These are phyloP conservation scores for Ogataea nonfermentans DNA, from an alignment of 805 yeast species.

Conservation along the genomic window DNA sequence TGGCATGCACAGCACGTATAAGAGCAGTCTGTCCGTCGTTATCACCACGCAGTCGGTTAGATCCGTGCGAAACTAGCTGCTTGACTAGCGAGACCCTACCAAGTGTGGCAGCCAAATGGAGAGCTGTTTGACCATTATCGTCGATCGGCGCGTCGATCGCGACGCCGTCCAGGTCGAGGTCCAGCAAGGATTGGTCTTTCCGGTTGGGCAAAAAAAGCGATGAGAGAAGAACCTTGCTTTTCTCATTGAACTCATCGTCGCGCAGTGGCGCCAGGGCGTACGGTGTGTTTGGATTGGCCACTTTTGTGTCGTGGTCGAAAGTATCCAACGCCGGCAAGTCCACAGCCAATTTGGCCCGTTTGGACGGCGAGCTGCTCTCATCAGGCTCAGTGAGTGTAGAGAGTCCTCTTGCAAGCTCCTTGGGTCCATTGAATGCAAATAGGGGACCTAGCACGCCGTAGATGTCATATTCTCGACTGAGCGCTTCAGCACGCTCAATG, in stretches of 20 bases:
- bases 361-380: constrained; percentile 15
- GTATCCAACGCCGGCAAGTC: constrained; percentile 27
- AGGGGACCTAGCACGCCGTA: constrained; percentile 51
- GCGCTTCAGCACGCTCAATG: constrained; percentile 52
- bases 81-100: constrained; percentile 72
- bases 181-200: constrained; percentile 27
- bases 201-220: constrained; percentile 49
- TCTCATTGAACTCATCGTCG: constrained; percentile 28
- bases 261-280: constrained; percentile 48
- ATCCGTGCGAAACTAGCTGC: constrained; percentile 63
- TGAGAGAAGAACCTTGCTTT: constrained; percentile 41
- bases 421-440: constrained; percentile 48
- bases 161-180: constrained; percentile 38
- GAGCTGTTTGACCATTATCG: constrained; percentile 87
- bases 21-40: constrained; percentile 85
- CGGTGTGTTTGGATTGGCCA: constrained; percentile 45
- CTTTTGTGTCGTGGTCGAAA: constrained; percentile 38
- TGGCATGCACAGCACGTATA: constrained; percentile 78
- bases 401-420: constrained; percentile 32
- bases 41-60: constrained; percentile 71
- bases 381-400: constrained; percentile 25
- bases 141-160: constrained; percentile 85
- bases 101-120: constrained; percentile 95
- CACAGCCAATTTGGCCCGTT: constrained; percentile 12
- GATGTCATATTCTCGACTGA: constrained; percentile 61